phyloP scores from a whole-genome alignment of 805 yeast genomes.

The Schizosaccharomyces cryophilus region DNA sequence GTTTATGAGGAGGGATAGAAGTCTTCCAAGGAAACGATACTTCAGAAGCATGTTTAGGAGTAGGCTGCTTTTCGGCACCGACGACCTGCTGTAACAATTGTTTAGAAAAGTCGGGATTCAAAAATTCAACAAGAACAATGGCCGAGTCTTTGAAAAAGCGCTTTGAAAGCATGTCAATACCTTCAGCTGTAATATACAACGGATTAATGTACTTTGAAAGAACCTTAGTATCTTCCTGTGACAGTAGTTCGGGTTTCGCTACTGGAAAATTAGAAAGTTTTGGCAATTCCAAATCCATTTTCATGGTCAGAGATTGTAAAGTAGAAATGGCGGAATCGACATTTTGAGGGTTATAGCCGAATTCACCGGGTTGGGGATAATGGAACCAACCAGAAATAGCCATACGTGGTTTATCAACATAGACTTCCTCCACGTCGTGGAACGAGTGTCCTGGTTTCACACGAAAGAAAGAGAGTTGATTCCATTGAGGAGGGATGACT shows the following conservation, averaged over 20 bases:
- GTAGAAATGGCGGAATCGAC: slow-evolving; percentile 20
- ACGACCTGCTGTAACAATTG: slow-evolving; percentile 22
- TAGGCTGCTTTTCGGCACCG: slow-evolving; percentile 24
- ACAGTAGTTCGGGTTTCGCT: not conserved
- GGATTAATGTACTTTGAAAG: slow-evolving; percentile 32
- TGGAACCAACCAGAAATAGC: slow-evolving; percentile 98
- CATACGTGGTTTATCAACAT: slow-evolving; percentile 68
- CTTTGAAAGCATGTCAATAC: slow-evolving; percentile 22
- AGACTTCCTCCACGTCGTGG: slow-evolving; percentile 95
- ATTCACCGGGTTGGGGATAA: slow-evolving; percentile 82
- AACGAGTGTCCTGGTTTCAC: slow-evolving; percentile 92
- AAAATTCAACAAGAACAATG: slow-evolving; percentile 37
- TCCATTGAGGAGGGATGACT: slow-evolving; percentile 72
- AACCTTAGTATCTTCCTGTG: not conserved
- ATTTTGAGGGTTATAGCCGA: slow-evolving; percentile 57
- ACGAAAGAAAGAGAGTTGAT: slow-evolving; percentile 83
- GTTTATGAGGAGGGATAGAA: slow-evolving; percentile 85
- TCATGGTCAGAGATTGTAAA: slow-evolving; percentile 31
- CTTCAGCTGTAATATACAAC: slow-evolving; percentile 19
- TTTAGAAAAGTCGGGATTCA: slow-evolving; percentile 30
- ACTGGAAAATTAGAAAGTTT: not conserved
- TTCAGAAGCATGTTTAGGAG: slow-evolving; percentile 20
- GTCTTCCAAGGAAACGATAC: slow-evolving; percentile 60
- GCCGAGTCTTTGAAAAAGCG: slow-evolving; percentile 44
- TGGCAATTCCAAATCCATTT: not conserved